Percentiles rank a stretch among this genome's conserved stretches.
These are phyloP conservation scores for Platismatia glauca DNA, from an alignment of 495 filamentous ascomycete genomes.

Conservation along the genomic window DNA sequence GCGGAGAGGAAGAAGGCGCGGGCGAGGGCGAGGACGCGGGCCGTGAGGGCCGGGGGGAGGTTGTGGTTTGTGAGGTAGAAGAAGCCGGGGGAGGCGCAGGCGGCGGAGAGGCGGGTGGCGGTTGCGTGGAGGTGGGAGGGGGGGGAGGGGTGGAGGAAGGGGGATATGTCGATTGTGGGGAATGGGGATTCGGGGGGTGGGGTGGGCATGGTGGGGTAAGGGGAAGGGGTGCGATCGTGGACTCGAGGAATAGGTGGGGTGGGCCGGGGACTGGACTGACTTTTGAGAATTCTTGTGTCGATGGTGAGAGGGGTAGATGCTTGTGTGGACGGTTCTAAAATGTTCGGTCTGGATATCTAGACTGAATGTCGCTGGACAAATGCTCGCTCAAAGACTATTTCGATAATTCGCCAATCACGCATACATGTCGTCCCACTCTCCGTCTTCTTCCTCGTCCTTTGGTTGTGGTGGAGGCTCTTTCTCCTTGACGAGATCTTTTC, in stretches of 20 bases:
- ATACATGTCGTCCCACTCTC: slow-evolving; percentile 67
- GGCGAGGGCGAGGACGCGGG: slow-evolving; percentile 2
- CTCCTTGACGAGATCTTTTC: slow-evolving; percentile 68
- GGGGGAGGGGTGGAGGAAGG: neutral
- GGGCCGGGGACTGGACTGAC: too few species aligned
- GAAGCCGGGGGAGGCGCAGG: slow-evolving; percentile 16
- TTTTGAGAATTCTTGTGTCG: neutral
- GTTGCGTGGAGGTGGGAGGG: slow-evolving; percentile 6
- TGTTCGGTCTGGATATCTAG: neutral
- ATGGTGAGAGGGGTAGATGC: neutral
- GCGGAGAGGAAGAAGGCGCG: slow-evolving; percentile 6
- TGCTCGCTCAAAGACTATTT: neutral
- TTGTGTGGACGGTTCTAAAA: neutral
- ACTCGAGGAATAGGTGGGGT: neutral
- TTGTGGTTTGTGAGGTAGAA: slow-evolving; percentile 16
- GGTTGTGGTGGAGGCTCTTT: slow-evolving; percentile 42
- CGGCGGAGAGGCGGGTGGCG: slow-evolving; percentile 12
- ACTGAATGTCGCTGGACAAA: neutral
- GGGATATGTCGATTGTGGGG: slow-evolving; percentile 12
- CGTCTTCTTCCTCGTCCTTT: slow-evolving; percentile 37
- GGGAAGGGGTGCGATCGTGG: too few species aligned
- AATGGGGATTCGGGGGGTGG: neutral
- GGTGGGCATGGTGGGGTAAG: neutral
- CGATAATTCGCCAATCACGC: slow-evolving; percentile 36
- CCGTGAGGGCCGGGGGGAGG: neutral